Base-by-base conservation (phyloP, 164 flowering plant genomes). In the Houttuynia cordata region DNA sequence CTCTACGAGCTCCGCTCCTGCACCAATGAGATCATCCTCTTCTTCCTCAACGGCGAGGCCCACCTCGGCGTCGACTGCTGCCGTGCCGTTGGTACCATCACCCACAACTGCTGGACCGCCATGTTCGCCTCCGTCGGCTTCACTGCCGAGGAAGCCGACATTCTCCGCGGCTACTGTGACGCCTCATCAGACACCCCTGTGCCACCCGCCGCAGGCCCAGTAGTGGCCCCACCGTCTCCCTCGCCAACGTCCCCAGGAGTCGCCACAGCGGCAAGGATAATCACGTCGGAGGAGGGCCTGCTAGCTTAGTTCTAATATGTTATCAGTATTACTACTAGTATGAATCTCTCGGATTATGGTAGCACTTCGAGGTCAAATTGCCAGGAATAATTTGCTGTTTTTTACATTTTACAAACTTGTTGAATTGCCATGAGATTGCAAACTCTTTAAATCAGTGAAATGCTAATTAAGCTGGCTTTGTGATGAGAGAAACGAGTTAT, bases 1-100 rank as follows among this genome's bases (percentile, higher is more conserved):
- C 67, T 83, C 1, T 1, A 37, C 52, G 81, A 72, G 64, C 61
- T 72, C 10, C 63, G 61, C 24, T 57, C 75, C 7, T 72, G 75
- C 67, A 20, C 66, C 14, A 47, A 51, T 17, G 72, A 72, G 66
- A 56, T 68, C 40, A 56, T 68, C 25, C 67, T 65, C 20, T 72
- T 72, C 67, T 72, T 72, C 58, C 23, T 65, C 62, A 68, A 65
- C 53, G 75, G 75, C 13, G 72, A 68, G 55, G 50, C 63, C 25
- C 62, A 68, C 49, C 55, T 72, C 54, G 67, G 67, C 51, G 65
- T 22, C 9, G 67, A 50, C 10, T 72, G 75, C 47, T 72, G 75
- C 68, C 47, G 21, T 8, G 71, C 71, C 56, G 59, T 72, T 24
- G 56, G 49, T 3, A 19, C 37, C 52, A 65, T 72, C 17, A 61